A percentile compares a stretch with the other conserved stretches of the same genome.
Conservation (phyloP, 192 early-diverging fungal genomes). For the Linnemannia exigua region DNA sequence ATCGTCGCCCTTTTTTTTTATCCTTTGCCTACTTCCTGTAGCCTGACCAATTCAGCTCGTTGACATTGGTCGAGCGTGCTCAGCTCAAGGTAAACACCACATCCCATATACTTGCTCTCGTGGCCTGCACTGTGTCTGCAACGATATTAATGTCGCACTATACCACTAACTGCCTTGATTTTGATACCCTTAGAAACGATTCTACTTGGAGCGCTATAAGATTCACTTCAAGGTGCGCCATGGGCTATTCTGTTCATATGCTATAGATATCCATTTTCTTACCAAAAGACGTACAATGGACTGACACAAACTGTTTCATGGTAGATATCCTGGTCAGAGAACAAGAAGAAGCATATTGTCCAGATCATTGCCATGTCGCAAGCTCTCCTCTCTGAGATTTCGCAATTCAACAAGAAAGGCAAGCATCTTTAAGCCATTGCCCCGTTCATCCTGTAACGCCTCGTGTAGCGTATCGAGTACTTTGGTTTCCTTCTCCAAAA, state of each 20-base stretch:
- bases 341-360: slow-evolving; percentile 16
- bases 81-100: slow-evolving; percentile 27
- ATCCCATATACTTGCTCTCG: no score
- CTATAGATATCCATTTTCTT: not conserved
- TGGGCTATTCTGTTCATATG: not conserved
- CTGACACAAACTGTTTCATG: no score
- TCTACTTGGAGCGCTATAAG: slow-evolving; percentile 43
- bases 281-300: not conserved
- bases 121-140: no score
- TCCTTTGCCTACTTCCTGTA: not conserved
- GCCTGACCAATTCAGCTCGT: slow-evolving; percentile 30
- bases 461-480: no score
- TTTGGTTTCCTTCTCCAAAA: no score
- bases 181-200: slow-evolving; percentile 14
- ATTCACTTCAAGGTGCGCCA: slow-evolving; percentile 39
- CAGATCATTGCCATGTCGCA: slow-evolving; percentile 31
- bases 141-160: no score
- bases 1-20: not conserved
- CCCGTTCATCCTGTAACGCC: no score
- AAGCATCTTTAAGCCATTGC: no score
- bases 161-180: not conserved
- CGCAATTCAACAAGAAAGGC: not conserved
- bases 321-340: slow-evolving; percentile 34
- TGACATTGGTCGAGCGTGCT: slow-evolving; percentile 20
- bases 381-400: slow-evolving; percentile 30